Base-by-base conservation (phyloP, 2,329 filamentous ascomycete genomes). In the Bipolaris cookei region DNA sequence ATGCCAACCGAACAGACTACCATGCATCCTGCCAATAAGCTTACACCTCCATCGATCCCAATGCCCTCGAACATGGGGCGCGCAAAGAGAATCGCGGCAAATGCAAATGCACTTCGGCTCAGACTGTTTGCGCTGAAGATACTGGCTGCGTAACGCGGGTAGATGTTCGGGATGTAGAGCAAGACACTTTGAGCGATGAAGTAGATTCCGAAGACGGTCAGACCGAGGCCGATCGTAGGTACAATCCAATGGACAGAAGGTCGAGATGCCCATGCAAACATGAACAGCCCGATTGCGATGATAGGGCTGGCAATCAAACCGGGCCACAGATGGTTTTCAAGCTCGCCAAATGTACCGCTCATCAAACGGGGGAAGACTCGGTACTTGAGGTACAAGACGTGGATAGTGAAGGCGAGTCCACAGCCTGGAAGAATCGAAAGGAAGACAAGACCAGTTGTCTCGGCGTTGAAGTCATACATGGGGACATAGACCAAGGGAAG, bases 391-490 rank as follows among this genome's bases (percentile, higher is more conserved):
- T 73, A 96, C 84, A 1, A 86, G 66, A 0, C 91, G 86, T n/a
- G 90, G 77, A 75, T 88, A 6, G 76, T 66, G 13, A 90, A 89
- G 1, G 88, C 89, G 50, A 78, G 58, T 0, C 92, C 14, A 25
- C 92, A 89, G 48, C 90, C 90, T 11, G 94, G 79, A 6, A 90
- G 89, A 37, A 93, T 76, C 4, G 90, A 89, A 62, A 95, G 92
- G 75, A 95, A 95, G 86, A 94, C 92, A 6, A 96, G 82, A 41
- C 90, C 90, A 0, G 90, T 92, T 37, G 81, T 88, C 37, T 88
- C 84, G 23, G 90, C 82, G 4, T 82, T 86, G 77, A 89, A 96
- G 3, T 88, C 87, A 77, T 96, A 95, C 59, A 89, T 88, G 74
- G 86, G 81, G 60, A 90, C 84, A 77, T 89, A 96, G 51, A 96